phyloP scores from a whole-genome alignment of 148 eudicot species.

The Polygonum maritimum region DNA sequence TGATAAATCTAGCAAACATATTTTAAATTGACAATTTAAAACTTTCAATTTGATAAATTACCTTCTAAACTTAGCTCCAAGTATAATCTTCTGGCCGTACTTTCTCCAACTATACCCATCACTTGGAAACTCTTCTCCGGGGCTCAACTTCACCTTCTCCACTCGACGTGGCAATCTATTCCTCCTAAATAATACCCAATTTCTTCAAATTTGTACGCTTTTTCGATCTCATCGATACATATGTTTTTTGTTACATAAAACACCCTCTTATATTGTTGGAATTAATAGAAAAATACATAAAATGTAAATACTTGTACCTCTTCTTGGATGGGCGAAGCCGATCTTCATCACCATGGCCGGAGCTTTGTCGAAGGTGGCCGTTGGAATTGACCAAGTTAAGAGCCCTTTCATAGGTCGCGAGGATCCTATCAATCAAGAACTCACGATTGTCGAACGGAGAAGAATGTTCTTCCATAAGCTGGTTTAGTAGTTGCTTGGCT shows the following conservation, averaged over 20 bases:
- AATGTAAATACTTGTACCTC: not conserved
- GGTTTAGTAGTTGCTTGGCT: conserved; percentile 34
- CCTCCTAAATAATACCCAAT: not conserved
- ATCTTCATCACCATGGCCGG: not conserved
- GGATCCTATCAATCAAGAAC: not conserved
- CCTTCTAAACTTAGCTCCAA: conserved; percentile 4
- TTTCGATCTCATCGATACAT: too few relatives aligned
- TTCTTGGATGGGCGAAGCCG: not conserved
- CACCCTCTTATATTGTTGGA: not conserved
- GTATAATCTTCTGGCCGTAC: not conserved
- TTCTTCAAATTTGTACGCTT: not conserved
- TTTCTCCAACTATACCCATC: conserved; percentile 7
- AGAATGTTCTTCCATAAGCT: not conserved
- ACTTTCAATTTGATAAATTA: not conserved
- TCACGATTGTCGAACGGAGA: not conserved
- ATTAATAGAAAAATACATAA: not conserved
- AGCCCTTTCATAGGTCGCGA: not conserved
- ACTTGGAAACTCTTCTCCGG: not conserved
- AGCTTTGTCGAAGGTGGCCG: not conserved
- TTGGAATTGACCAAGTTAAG: not conserved
- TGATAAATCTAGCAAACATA: too few relatives aligned
- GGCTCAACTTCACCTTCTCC: not conserved
- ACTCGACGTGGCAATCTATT: not conserved
- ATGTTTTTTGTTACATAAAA: too few relatives aligned
- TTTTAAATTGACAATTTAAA: not conserved